A percentile compares a stretch with the other conserved stretches of the same genome.
These are phyloP conservation scores for Thielaviopsis euricoi DNA, from an alignment of 2,329 filamentous ascomycete species.

Conservation along the genomic window DNA sequence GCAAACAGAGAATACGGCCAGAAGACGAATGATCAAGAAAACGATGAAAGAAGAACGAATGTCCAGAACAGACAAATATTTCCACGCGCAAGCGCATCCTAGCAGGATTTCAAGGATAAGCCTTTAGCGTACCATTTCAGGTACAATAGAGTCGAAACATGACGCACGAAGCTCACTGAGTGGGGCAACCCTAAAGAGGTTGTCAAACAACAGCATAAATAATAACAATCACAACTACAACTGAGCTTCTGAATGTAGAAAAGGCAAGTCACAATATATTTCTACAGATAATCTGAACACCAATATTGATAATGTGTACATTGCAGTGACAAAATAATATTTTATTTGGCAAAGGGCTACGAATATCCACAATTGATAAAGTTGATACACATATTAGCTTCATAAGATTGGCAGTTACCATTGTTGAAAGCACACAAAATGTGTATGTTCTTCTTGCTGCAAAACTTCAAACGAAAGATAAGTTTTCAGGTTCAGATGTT, in stretches of 20 bases:
- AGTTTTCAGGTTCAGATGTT: not conserved
- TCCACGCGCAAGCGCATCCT: conserved; percentile 1
- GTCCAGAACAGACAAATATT: conserved; percentile 4
- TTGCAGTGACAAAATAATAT: no score
- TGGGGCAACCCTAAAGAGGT: not conserved
- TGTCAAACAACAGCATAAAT: no score
- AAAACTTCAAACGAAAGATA: not conserved
- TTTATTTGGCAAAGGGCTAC: not conserved
- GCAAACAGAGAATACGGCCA: not conserved
- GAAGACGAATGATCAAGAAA: not conserved
- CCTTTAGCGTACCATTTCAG: conserved; percentile 16
- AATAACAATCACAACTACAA: not conserved
- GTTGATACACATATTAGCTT: not conserved
- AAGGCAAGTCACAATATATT: no score
- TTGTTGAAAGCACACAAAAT: not conserved
- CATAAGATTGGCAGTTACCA: not conserved
- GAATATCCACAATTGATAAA: not conserved
- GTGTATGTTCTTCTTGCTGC: not conserved
- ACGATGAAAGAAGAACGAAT: not conserved
- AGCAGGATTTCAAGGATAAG: conserved; percentile 9
- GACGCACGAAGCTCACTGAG: not conserved
- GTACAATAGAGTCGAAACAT: not conserved
- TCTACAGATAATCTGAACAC: no score
- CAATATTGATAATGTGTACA: no score
- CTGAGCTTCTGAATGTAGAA: not conserved